Percentiles rank a stretch among this genome's conserved stretches.
Conservation (phyloP, 1,139 yeast species). For the Yamadazyma aaseri region DNA sequence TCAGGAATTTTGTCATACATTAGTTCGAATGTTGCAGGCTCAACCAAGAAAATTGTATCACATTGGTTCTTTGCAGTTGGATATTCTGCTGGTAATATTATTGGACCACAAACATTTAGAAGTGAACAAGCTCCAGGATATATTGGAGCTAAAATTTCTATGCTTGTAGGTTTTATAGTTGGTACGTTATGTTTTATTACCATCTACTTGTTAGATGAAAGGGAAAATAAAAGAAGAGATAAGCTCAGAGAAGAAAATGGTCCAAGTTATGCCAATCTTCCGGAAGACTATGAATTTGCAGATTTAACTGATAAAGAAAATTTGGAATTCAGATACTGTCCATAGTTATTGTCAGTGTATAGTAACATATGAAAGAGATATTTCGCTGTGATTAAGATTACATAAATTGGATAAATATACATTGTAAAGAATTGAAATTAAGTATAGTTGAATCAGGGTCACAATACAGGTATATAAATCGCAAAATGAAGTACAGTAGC, state of each 20-base stretch:
- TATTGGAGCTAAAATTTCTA: conserved; percentile 19
- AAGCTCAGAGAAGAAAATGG: conserved; percentile 2
- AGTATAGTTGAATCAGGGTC: too few relatives aligned
- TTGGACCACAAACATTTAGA: conserved; percentile 70
- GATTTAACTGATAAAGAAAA: conserved; percentile 70
- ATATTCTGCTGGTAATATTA: conserved; percentile 62
- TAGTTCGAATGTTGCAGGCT: conserved; percentile 20
- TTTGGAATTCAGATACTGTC: conserved; percentile 11
- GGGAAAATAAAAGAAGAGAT: conserved; percentile 12
- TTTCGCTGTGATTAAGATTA: too few relatives aligned
- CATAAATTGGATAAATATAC: not conserved
- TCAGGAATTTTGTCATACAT: conserved; percentile 12
- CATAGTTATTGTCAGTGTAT: too few relatives aligned
- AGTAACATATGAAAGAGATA: not conserved
- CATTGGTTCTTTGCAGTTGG: conserved; percentile 40
- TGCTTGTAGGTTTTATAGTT: conserved; percentile 11
- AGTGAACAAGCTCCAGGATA: conserved; percentile 54
- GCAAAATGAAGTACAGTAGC: conserved; percentile 1
- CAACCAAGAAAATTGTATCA: conserved; percentile 21
- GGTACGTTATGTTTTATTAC: conserved; percentile 6
- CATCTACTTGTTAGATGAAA: conserved; percentile 4
- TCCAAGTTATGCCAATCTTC: conserved; percentile 5
- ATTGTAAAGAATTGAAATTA: not conserved
- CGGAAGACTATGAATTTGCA: conserved; percentile 51
- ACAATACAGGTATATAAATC: too few relatives aligned